Base-by-base conservation (phyloP, 495 filamentous ascomycete species). In the Penicillium daleae region DNA sequence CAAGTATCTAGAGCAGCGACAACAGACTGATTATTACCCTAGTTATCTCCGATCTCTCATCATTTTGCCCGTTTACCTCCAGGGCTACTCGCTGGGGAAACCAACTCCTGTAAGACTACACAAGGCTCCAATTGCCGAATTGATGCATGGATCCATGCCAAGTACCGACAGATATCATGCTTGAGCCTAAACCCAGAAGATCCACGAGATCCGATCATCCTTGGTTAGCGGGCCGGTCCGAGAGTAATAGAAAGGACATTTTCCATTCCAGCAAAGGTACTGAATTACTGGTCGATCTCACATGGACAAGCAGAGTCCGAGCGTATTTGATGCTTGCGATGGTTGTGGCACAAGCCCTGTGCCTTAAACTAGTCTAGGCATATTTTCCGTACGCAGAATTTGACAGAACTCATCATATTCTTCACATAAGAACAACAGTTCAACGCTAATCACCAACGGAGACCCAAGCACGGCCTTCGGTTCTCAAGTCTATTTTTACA, bases 401-500 rank as follows among this genome's bases (percentile, higher is more conserved):
- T 59, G 68, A 66, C 65, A 65, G 65, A 64, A 75, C 67, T 76
- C 72, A 71, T 79, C 67, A 76, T 77, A 78, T 78, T 77, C 67
- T 74, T 70, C 69, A 57, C 70, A 73, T 74, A 72, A 75, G 66
- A 74, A 71, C 64, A 74, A 71, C 64, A 67, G 63, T 67, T 66
- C 64, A 74, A 70, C 74, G 76, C 75, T 76, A 79, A 79, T 77
- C 72, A 70, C 74, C 73, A 74, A 71, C 66, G 72, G 59, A 63
- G 70, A 74, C 66, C 65, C 62, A 63, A 70, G 66, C 66, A 48
- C 49, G 66, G 66, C 57, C 54, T 65, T 64, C 72, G 57, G 56
- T 65, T 62, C 68, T 62, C 67, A 76, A 78, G 71, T 79, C 76
- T 79, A 79, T 76, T 78, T 79, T 77, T 79, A 78, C 75, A 74